Conservation (phyloP, 257 asterid species). For the Gentiana dahurica region DNA sequence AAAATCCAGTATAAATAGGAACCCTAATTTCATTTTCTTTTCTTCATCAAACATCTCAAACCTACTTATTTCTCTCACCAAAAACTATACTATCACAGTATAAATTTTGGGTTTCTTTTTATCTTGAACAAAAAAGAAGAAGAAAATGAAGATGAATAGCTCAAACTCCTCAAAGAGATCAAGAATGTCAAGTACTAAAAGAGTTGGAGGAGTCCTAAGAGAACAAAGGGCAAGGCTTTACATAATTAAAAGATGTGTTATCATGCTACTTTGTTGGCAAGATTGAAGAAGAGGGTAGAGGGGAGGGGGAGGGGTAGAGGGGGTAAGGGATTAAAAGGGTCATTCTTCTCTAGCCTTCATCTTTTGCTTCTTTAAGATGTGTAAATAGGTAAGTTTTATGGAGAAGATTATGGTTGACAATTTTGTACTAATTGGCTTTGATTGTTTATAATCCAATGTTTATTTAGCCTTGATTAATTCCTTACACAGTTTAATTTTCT, state of each 20-base stretch:
- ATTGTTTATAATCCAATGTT: slow-evolving; percentile 6
- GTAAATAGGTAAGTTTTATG: slow-evolving; percentile 11
- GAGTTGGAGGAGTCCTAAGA: slow-evolving; percentile 60
- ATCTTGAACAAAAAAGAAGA: not conserved
- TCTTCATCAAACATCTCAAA: slow-evolving; percentile 6
- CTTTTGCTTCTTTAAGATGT: slow-evolving; percentile 19
- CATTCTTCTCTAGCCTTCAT: too few relatives aligned
- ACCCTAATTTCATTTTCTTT: slow-evolving; percentile 10
- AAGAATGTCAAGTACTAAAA: slow-evolving; percentile 53
- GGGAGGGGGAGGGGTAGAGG: too few relatives aligned
- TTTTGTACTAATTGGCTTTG: slow-evolving; percentile 17
- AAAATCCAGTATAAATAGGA: slow-evolving; percentile 25
- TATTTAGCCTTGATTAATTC: too few relatives aligned
- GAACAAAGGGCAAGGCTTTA: slow-evolving; percentile 79
- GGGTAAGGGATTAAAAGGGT: too few relatives aligned
- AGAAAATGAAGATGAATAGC: slow-evolving; percentile 43
- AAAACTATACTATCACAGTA: not conserved
- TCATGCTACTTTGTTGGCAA: slow-evolving; percentile 86
- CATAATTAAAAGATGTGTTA: slow-evolving; percentile 69
- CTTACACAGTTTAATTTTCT: too few relatives aligned
- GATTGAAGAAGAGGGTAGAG: slow-evolving; percentile 11
- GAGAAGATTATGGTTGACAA: slow-evolving; percentile 10
- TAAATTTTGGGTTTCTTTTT: not conserved
- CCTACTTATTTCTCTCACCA: too few relatives aligned
- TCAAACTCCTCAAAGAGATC: slow-evolving; percentile 33